These are phyloP conservation scores for Tolypocladium ovalisporum DNA, from an alignment of 2,329 filamentous ascomycete species.

Conservation along the genomic window DNA sequence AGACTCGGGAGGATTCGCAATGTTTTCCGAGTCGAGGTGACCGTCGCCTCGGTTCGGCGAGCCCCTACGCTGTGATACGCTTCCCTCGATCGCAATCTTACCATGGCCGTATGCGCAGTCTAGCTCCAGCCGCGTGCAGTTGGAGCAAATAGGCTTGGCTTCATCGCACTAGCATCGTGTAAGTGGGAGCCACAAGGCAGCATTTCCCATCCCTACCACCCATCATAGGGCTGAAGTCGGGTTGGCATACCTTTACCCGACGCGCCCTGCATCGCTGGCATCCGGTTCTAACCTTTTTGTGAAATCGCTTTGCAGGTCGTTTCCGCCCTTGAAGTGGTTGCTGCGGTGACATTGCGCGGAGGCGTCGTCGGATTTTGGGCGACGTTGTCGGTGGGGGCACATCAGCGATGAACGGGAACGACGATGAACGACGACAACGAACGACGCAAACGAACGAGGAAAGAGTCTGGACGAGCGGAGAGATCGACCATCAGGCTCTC, in stretches of 20 bases:
- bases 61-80: neutral
- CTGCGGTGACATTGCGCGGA: neutral
- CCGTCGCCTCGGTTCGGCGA: neutral
- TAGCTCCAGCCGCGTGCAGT: neutral
- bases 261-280: constrained; percentile 11
- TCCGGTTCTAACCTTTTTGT: constrained; percentile 12
- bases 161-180: neutral
- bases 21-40: neutral
- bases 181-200: neutral
- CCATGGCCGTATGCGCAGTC: neutral
- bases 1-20: neutral
- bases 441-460: neutral
- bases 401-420: neutral
- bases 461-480: neutral
- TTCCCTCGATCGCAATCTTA: neutral
- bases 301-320: constrained; percentile 12
- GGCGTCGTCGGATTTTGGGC: neutral
- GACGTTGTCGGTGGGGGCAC: neutral
- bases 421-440: neutral
- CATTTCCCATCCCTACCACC: neutral
- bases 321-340: neutral
- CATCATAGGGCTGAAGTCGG: neutral
- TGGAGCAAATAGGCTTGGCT: neutral
- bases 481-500: neutral
- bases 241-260: constrained; percentile 9